A percentile compares a stretch with the other conserved stretches of the same genome.
phyloP scores from a whole-genome alignment of 306 rosid species.

The Begonia fuchsioides region DNA sequence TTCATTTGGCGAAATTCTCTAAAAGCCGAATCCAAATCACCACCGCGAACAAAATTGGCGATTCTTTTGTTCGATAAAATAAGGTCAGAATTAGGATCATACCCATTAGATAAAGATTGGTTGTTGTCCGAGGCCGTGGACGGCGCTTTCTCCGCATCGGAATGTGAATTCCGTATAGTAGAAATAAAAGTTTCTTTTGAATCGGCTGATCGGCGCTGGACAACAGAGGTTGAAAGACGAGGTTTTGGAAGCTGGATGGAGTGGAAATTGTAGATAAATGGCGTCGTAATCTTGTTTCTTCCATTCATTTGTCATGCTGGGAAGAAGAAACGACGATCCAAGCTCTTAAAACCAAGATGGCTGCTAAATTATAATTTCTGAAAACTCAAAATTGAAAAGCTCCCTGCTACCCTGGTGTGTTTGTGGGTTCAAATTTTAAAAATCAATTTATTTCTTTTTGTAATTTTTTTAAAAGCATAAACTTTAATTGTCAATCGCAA shows the following conservation, averaged over 20 bases:
- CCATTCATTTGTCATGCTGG: slow-evolving; percentile 16
- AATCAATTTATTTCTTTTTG: too few relatives aligned
- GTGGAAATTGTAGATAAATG: slow-evolving; percentile 6
- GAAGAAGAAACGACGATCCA: neutral
- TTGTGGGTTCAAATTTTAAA: too few relatives aligned
- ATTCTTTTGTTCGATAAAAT: slow-evolving; percentile 46
- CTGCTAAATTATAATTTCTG: too few relatives aligned
- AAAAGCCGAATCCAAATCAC: slow-evolving; percentile 48
- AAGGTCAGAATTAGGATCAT: slow-evolving; percentile 6
- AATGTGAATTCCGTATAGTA: slow-evolving; percentile 9
- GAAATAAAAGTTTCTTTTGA: slow-evolving; percentile 3
- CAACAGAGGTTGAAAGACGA: slow-evolving; percentile 8
- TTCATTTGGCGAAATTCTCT: slow-evolving; percentile 40
- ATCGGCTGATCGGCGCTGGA: slow-evolving; percentile 10
- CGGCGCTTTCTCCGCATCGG: slow-evolving; percentile 13
- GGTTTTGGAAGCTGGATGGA: slow-evolving; percentile 2
- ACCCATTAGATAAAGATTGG: neutral
- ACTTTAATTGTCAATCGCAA: too few relatives aligned
- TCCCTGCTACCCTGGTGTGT: too few relatives aligned
- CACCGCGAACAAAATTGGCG: slow-evolving; percentile 27
- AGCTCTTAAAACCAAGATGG: too few relatives aligned
- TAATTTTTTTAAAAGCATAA: too few relatives aligned
- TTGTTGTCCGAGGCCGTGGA: neutral
- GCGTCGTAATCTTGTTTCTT: slow-evolving; percentile 3
- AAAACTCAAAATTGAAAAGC: too few relatives aligned